A percentile compares a stretch with the other conserved stretches of the same genome.
Evolutionary conservation across 106 monocot genomes (phyloP).

Genomic region (Posidonia australis): DNA sequence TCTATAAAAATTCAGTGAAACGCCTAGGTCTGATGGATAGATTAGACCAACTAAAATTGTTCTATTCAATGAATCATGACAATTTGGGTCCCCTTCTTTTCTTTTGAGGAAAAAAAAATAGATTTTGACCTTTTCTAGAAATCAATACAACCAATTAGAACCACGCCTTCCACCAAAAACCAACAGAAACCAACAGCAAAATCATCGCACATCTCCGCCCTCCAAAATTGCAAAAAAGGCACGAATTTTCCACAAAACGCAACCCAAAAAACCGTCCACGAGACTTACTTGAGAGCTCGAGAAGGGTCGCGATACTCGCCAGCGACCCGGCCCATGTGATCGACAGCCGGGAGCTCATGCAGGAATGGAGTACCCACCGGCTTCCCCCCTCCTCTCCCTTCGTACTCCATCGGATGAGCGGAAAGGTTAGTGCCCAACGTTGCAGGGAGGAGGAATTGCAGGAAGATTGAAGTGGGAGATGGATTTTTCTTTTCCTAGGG

Average conservation of each 20-base stretch:
- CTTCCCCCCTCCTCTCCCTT: not conserved
- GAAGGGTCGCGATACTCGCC: slow-evolving; percentile 2
- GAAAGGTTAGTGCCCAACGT: not conserved
- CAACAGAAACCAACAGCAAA: no score
- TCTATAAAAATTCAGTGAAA: no score
- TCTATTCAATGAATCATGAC: no score
- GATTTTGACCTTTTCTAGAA: no score
- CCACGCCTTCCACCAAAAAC: no score
- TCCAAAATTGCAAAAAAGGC: not conserved
- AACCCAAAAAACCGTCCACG: not conserved
- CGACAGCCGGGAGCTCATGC: slow-evolving; percentile 1
- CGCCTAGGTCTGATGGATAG: no score
- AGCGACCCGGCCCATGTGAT: not conserved
- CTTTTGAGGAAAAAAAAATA: no score
- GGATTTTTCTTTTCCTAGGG: not conserved
- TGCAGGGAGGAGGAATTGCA: no score
- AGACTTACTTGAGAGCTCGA: slow-evolving; percentile 6
- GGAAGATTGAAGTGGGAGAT: no score
- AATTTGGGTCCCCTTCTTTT: no score
- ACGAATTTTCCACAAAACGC: not conserved
- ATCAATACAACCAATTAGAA: no score
- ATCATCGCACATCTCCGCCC: not conserved
- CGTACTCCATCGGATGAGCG: slow-evolving; percentile 8
- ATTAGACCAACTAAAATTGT: no score
- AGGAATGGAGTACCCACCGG: not conserved